Base-by-base conservation (phyloP, 257 asterid species). In the Salvia rosmarinus region DNA sequence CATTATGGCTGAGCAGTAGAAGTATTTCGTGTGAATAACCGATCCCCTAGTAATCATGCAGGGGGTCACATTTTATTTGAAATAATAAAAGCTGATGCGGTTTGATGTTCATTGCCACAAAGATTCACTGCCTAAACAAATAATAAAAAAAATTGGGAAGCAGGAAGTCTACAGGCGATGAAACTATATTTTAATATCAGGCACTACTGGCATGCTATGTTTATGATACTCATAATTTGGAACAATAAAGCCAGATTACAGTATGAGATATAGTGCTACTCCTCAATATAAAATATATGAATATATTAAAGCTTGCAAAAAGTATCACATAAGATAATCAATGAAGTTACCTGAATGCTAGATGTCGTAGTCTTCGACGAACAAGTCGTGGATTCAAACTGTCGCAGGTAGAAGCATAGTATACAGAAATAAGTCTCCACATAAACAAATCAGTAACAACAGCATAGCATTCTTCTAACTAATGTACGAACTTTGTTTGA, bases 381-480 rank as follows among this genome's bases (percentile, higher is more conserved):
- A 91, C 99, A 64, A 89, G 92, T 44, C 88, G 84, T 39, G 86
- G 92, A 82, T 89, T 88, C 77, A 95, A 82, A 80, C 99, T 91
- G 96, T 50, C 44, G 81, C 44, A 42, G 68, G 64, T 40, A 69
- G 67, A 56, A 71, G 70, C 19, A 56, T 65, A 54, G 47, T 21
- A n/a, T 37, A 57, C 9, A 23, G 14, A 43, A 61, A 61, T 49
- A 49, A 72, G 25, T 43, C 17, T 3, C 37, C 54, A 46, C 12
- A 20, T 19, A 68, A 75, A 67, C 40, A 40, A 73, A 35, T 68
- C 66, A 47, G 50, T 2, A 19, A 14, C 19, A 28, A 49, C 44
- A 12, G 17, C 77, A 19, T 35, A 40, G 46, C 58, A 56, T 46
- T n/a, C 16, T 49, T 35, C 16, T 63, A 70, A 70, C 37, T 44